Evolutionary conservation across 768 basidiomycete species (phyloP), one percentile per base, ranked within the genome.

Genomic region (Rubroboletus satanas): DNA sequence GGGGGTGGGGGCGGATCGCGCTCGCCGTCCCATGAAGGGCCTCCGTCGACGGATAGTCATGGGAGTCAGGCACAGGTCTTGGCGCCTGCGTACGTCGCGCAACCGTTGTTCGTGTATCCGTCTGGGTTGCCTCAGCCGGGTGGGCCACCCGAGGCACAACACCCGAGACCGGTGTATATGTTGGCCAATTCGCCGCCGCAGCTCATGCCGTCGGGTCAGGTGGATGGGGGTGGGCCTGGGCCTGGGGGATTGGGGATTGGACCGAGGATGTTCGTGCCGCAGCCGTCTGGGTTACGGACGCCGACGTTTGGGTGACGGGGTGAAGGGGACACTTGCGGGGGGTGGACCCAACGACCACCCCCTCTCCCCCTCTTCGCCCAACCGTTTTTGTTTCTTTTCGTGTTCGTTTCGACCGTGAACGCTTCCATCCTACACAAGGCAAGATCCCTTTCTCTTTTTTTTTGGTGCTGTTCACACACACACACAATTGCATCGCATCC

Each of bases 11-110:
- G n/a, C 3, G 60, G 62, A 0, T 48, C 56, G 4, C 51, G 64
- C 2, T 72, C 69, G 11, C 71, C 70, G 3, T 67, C 71, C 1
- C 62, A 63, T n/a, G 70, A 71, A 4, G 66, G 69, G 2, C 47
- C 64, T 0, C 63, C 63, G 4, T 71, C 69, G 21, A 61, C 65
- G 3, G 69, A 70, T n/a, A 71, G 69, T n/a, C 68, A 69, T 29
- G 68, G 68, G 4, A 66, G 66, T 12, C 70, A 67, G 28, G 58
- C 56, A 9, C 66, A 54, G 21, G 55, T 67, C 0, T 46, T 66
- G 33, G 62, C 63, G 4, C 66, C 67, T 23, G 67, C 67, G 1
- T 69, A 68, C 31, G 66, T 68, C n/a, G 65, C 66, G 4, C 68
- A 70, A 11, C 66, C 66, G 2, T 42, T 68, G 45, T 68, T 68